phyloP scores from a whole-genome alignment of 2,329 filamentous ascomycete genomes.

The Fusarium lateritium region DNA sequence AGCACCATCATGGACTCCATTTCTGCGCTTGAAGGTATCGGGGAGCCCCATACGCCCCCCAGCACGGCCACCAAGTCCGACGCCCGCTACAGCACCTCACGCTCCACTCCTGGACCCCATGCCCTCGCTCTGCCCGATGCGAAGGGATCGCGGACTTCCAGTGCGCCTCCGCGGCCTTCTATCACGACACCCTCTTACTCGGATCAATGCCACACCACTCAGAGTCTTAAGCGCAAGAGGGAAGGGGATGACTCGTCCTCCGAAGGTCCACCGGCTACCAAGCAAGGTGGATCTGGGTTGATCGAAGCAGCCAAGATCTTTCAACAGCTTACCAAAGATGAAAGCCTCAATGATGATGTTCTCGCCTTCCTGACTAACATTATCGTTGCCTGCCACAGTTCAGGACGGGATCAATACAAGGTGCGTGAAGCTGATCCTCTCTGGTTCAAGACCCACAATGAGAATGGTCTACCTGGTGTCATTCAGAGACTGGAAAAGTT shows the following conservation, averaged over 20 bases:
- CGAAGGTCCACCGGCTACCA: neutral
- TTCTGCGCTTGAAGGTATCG: neutral
- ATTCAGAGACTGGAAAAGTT: neutral
- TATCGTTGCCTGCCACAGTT: neutral
- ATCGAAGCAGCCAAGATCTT: neutral
- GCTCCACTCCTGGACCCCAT: neutral
- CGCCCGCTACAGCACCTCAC: no score
- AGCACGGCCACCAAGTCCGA: neutral
- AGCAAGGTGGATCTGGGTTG: neutral
- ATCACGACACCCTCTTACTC: neutral
- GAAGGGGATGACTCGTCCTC: neutral
- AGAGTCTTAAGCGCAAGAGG: constrained; percentile 11
- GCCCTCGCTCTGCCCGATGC: neutral
- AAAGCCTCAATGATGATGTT: neutral
- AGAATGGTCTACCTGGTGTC: neutral
- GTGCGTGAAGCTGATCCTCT: constrained; percentile 7
- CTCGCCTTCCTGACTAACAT: constrained; percentile 3
- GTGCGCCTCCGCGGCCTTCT: neutral
- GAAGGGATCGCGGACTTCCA: no score
- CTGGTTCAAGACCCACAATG: constrained; percentile 8
- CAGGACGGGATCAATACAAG: neutral
- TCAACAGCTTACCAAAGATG: constrained; percentile 4
- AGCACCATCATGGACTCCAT: neutral
- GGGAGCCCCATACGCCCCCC: neutral
- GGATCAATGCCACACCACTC: neutral